Percentiles rank a stretch among this genome's conserved stretches.
Evolutionary conservation across 2,329 filamentous ascomycete genomes (phyloP).

Genomic region (Lachnellula cervina): DNA sequence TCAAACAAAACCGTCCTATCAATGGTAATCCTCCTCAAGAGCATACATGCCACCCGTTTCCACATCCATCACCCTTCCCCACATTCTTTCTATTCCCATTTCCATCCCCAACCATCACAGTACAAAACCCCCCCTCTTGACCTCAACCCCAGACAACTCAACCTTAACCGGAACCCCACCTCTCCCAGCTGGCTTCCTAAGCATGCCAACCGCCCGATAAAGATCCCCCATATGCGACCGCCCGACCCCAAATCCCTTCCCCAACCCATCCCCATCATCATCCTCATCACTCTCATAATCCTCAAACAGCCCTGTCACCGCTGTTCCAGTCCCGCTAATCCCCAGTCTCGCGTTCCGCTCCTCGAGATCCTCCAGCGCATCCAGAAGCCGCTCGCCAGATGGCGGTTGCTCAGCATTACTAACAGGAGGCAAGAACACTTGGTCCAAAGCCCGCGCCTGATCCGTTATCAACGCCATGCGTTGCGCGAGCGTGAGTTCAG

Average conservation of each 20-base stretch:
- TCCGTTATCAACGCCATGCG: not conserved
- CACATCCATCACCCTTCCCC: too few relatives aligned
- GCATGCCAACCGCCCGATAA: not conserved
- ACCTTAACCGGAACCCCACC: too few relatives aligned
- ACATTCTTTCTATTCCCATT: too few relatives aligned
- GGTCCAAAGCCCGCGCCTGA: not conserved
- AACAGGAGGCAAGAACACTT: not conserved
- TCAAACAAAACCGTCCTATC: too few relatives aligned
- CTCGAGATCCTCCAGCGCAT: not conserved
- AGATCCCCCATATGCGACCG: not conserved
- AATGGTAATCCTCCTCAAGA: too few relatives aligned
- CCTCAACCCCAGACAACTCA: too few relatives aligned
- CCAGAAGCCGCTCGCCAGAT: not conserved
- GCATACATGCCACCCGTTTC: too few relatives aligned
- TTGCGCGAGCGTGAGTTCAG: not conserved
- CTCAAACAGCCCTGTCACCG: not conserved
- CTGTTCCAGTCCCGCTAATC: not conserved
- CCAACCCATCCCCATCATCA: not conserved
- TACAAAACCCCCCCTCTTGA: too few relatives aligned
- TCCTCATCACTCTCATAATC: not conserved
- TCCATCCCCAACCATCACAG: too few relatives aligned
- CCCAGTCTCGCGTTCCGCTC: not conserved
- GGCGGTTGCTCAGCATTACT: not conserved
- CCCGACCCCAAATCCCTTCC: not conserved
- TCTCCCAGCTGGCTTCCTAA: not conserved